Evolutionary conservation across 2,329 filamentous ascomycete genomes (phyloP), one percentile per base, ranked within the genome.

Genomic region (Cladophialophora immunda): DNA sequence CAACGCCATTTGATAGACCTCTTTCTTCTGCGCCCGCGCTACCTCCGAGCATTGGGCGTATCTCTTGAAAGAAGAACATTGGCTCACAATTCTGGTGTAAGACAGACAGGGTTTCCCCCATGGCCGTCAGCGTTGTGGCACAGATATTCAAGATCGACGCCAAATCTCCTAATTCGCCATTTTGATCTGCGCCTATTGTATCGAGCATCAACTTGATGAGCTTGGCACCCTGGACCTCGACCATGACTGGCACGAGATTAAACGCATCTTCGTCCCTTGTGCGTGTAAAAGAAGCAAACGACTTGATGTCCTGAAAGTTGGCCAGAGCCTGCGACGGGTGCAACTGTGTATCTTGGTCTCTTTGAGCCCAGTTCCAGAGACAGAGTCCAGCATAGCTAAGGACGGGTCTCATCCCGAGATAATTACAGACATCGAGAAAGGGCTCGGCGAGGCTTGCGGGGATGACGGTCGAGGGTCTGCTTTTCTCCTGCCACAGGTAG

Each of bases 231-330:
- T 41, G 34, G 11, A 32, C 54, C 54, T 68, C 66, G 22, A 63
- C 56, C 34, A 66, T 57, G 3, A 59, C 50, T 8, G 66, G 64
- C 19, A 63, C 56, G 8, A 68, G 54, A 53, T 68, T 45, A 34
- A 68, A 68, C 4, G 63, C 54, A 6, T 66, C 66, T 55, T 68
- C 66, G 52, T 68, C 66, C 13, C 58, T 32, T 6, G 66, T 68
- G 36, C 59, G 45, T 15, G 66, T 68, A 34, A 68, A 66, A 4
- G 63, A 59, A 53, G 55, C 55, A 25, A 29, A 41, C 7, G 55
- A 56, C 41, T 50, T 65, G 29, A 68, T 34, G 13, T 25, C 54
- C 13, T 22, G 27, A 36, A 65, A 65, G 45, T 65, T 27, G 45
- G 55, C 27, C 11, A 68, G 66, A n/a, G 50, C 36, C 29, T 34